Base-by-base conservation (phyloP, 495 filamentous ascomycete species). In the Xylaria grammica region DNA sequence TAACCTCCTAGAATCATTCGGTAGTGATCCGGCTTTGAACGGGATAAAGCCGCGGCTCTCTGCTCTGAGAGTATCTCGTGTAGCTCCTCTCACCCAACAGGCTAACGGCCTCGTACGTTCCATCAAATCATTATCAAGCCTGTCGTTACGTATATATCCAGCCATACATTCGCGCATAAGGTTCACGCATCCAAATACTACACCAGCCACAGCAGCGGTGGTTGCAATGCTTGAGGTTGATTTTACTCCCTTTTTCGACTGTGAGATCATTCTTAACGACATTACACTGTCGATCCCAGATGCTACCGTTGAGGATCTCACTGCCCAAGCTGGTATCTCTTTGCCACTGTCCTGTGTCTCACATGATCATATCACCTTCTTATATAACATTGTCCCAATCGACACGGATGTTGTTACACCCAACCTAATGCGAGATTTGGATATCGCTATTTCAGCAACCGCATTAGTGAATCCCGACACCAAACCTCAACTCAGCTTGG, bases 161-260 rank as follows among this genome's bases (percentile, higher is more conserved):
- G 88, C 90, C 4, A 87, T 94, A n/a, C 92, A 92, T 74, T 90
- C 91, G 26, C 86, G 92, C 29, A 87, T 97, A 52, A 84, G 92
- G 32, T 96, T 96, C 73, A 88, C 92, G 7, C 85, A 88, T 61
- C 80, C 90, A 27, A 90, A 88, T 63, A 84, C 86, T 8, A 83
- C 84, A 7, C 83, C 87, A 22, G 81, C 85, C 15, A 87, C 84
- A 62, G 82, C 87, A n/a, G 83, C 86, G 24, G 82, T 94, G 0
- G 84, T 96, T 49, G 93, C 94, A 22, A 90, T 90, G 53, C 81
- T 97, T 19, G 93, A 97, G 74, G 80, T 97, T 54, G 94, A 97
- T 75, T 89, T 96, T 58, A 94, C 92, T 0, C 88, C 92, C 22
- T 93, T 92, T 65, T 85, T 92, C 52, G 86, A 87, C 40, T 91